Percentiles rank a stretch among this genome's conserved stretches.
phyloP scores from a whole-genome alignment of 2,329 filamentous ascomycete species.

The Colletotrichum endophyticum region DNA sequence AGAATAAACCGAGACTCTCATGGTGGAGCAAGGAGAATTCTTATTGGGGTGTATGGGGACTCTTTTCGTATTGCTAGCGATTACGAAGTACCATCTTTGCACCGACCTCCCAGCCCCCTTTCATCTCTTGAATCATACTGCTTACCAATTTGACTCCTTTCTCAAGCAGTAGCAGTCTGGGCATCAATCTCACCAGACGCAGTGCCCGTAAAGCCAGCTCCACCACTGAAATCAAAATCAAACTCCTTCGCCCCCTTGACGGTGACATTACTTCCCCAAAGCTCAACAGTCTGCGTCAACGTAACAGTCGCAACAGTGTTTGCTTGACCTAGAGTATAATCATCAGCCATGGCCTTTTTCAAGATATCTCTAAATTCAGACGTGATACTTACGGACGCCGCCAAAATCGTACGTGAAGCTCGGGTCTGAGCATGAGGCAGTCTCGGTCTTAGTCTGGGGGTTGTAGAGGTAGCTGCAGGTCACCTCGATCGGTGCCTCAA shows the following conservation, averaged over 20 bases:
- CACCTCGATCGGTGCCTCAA: not conserved
- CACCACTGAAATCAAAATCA: slow-evolving; percentile 1
- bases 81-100: accelerated
- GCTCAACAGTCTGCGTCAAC: not conserved
- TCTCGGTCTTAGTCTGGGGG: not conserved
- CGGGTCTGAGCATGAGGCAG: not conserved
- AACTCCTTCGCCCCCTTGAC: not conserved
- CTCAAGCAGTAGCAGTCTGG: not conserved
- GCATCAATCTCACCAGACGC: not conserved
- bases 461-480: not conserved
- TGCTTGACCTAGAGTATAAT: not conserved
- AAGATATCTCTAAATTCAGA: not conserved
- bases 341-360: not conserved
- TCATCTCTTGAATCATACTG: accelerated
- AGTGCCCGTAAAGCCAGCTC: not conserved
- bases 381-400: not conserved
- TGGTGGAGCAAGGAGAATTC: accelerated
- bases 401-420: slow-evolving; percentile 8
- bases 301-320: not conserved
- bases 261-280: not conserved
- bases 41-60: not conserved
- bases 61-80: not conserved
- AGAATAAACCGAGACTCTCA: accelerated
- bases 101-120: not conserved
- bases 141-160: accelerated